phyloP scores from a whole-genome alignment of 176 grass and related monocot species.

The Rhynchospora breviuscula region DNA sequence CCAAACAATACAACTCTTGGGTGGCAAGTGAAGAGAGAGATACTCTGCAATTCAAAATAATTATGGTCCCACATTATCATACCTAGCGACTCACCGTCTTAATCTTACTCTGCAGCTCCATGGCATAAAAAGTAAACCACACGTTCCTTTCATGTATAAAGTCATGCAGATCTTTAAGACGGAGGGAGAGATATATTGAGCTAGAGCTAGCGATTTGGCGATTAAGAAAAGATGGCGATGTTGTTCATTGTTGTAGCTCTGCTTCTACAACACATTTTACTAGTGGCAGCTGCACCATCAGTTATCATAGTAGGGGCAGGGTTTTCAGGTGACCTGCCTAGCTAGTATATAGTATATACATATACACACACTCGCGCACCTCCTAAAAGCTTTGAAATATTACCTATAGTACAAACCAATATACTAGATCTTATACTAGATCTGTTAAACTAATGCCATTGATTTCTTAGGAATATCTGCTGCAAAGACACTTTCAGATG shows the following conservation, averaged over 20 bases:
- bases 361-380: not conserved
- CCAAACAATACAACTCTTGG: no score
- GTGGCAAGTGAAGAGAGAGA: no score
- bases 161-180: not conserved
- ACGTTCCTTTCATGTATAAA: no score
- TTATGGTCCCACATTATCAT: not conserved
- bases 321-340: slow-evolving; percentile 13
- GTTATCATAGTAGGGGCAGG: slow-evolving; percentile 29
- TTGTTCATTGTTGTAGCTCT: not conserved
- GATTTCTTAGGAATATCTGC: slow-evolving; percentile 53
- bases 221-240: not conserved
- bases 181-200: not conserved
- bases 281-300: not conserved
- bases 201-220: not conserved
- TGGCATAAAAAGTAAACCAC: no score
- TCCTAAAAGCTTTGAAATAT: not conserved
- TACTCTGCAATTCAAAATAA: no score
- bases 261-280: not conserved
- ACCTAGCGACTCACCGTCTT: not conserved
- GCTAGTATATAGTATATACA: not conserved
- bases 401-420: no score
- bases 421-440: no score
- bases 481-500: slow-evolving; percentile 53
- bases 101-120: not conserved
- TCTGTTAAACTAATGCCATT: not conserved